Percentiles rank a stretch among this genome's conserved stretches.
phyloP scores from a whole-genome alignment of 1,284 basidiomycete genomes.

The Gastroboletus turbinatus region DNA sequence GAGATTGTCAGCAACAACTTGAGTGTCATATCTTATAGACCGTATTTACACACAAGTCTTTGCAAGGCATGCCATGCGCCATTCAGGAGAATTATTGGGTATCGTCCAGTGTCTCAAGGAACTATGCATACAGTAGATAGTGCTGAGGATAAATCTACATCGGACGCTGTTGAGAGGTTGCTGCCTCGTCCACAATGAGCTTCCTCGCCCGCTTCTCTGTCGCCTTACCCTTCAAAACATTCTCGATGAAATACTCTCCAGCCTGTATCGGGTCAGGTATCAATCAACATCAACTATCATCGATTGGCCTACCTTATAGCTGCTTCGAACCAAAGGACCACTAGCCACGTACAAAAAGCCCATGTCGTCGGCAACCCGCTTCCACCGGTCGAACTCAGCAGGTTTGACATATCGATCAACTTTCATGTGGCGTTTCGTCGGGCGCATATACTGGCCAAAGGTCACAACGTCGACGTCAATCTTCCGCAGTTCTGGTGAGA shows the following conservation, averaged over 20 bases:
- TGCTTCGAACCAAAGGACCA: slow-evolving; percentile 93
- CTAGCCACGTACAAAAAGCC: slow-evolving; percentile 98
- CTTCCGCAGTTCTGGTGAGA: slow-evolving; percentile 73
- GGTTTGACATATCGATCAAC: slow-evolving; percentile 96
- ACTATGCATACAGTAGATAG: not conserved
- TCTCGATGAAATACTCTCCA: slow-evolving; percentile 91
- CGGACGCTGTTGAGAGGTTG: slow-evolving; percentile 1
- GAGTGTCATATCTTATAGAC: too few species aligned
- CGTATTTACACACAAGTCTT: not conserved
- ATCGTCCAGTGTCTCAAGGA: not conserved
- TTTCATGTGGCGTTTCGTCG: slow-evolving; percentile 99
- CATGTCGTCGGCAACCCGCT: slow-evolving; percentile 84
- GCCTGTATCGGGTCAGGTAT: slow-evolving; percentile 49
- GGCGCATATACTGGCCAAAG: slow-evolving; percentile 99
- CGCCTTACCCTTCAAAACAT: slow-evolving; percentile 70
- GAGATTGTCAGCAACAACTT: not conserved
- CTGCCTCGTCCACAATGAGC: slow-evolving; percentile 31
- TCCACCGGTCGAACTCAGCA: slow-evolving; percentile 92
- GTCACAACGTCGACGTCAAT: slow-evolving; percentile 96
- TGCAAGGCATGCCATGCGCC: not conserved
- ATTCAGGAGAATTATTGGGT: slow-evolving; percentile 1
- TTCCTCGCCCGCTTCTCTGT: slow-evolving; percentile 42
- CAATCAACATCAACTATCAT: not conserved
- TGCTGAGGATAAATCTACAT: slow-evolving; percentile 5
- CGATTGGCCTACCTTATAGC: slow-evolving; percentile 78